Conservation (phyloP, 2,329 filamentous ascomycete species). For the Aspergillus felis region DNA sequence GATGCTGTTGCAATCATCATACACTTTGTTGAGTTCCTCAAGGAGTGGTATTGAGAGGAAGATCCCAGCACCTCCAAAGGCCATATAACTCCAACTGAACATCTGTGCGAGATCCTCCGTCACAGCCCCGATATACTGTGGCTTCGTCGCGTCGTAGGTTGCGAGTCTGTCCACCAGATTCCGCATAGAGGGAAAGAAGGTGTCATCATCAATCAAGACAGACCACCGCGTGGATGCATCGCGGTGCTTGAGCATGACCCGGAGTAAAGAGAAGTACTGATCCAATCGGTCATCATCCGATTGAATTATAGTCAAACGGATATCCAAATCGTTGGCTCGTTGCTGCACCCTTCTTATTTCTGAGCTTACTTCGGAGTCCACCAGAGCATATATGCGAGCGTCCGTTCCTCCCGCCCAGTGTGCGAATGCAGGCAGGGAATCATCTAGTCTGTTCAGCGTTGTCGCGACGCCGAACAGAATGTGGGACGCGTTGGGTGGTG, state of each 20-base stretch:
- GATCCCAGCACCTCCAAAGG: constrained; percentile 54
- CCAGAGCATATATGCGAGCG: constrained; percentile 47
- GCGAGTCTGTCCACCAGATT: constrained; percentile 44
- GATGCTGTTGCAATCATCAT: constrained; percentile 45
- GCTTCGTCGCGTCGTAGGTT: constrained; percentile 42
- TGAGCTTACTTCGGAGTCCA: constrained; percentile 31
- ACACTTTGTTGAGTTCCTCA: constrained; percentile 41
- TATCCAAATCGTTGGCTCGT: constrained; percentile 24
- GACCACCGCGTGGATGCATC: constrained; percentile 48
- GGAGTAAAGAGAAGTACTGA: constrained; percentile 52
- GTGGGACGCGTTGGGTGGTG: constrained; percentile 37
- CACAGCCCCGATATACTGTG: constrained; percentile 52
- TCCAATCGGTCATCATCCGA: constrained; percentile 27
- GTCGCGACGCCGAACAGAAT: constrained; percentile 54
- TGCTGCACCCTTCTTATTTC: constrained; percentile 14
- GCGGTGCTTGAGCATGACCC: constrained; percentile 38
- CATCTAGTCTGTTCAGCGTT: constrained; percentile 44
- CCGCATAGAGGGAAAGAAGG: constrained; percentile 54
- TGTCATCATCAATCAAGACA: constrained; percentile 56
- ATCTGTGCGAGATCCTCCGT: constrained; percentile 51
- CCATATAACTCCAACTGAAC: constrained; percentile 50
- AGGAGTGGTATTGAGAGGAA: constrained; percentile 52
- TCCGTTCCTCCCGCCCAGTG: constrained; percentile 50
- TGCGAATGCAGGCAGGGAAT: constrained; percentile 46
- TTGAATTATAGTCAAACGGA: constrained; percentile 36